Evolutionary conservation across 805 yeast species (phyloP).

Genomic region (Suhomyces sp.): DNA sequence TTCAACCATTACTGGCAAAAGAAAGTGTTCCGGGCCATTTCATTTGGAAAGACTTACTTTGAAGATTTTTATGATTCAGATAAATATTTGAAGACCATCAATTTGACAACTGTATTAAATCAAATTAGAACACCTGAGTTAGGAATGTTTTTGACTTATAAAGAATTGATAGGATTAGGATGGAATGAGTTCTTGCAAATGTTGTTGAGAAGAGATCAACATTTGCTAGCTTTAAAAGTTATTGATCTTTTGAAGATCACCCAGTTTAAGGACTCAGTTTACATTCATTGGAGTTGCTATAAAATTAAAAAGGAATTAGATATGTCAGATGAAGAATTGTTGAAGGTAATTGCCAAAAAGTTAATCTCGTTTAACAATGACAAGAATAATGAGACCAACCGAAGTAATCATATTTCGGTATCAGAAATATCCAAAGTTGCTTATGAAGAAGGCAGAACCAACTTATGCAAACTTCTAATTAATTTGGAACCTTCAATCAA

Average conservation of each 20-base stretch:
- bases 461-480: conserved; percentile 65
- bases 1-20: conserved; percentile 80
- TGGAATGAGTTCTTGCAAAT: conserved; percentile 54
- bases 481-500: conserved; percentile 64
- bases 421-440: conserved; percentile 64
- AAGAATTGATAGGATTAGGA: conserved; percentile 52
- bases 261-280: conserved; percentile 43
- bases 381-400: conserved; percentile 17
- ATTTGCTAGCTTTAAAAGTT: conserved; percentile 62
- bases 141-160: conserved; percentile 67
- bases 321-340: conserved; percentile 59
- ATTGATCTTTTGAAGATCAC: conserved; percentile 49
- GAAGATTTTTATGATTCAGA: conserved; percentile 55
- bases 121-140: conserved; percentile 60
- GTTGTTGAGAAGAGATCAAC: conserved; percentile 58
- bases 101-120: conserved; percentile 65
- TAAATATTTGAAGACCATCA: conserved; percentile 60
- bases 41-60: conserved; percentile 74
- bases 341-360: conserved; percentile 47
- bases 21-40: conserved; percentile 71
- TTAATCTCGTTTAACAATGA: conserved; percentile 29
- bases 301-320: conserved; percentile 58
- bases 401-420: conserved; percentile 46
- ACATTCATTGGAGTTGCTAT: conserved; percentile 76
- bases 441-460: conserved; percentile 75